Conservation (phyloP, 257 asterid species). For the Petunia axillaris region DNA sequence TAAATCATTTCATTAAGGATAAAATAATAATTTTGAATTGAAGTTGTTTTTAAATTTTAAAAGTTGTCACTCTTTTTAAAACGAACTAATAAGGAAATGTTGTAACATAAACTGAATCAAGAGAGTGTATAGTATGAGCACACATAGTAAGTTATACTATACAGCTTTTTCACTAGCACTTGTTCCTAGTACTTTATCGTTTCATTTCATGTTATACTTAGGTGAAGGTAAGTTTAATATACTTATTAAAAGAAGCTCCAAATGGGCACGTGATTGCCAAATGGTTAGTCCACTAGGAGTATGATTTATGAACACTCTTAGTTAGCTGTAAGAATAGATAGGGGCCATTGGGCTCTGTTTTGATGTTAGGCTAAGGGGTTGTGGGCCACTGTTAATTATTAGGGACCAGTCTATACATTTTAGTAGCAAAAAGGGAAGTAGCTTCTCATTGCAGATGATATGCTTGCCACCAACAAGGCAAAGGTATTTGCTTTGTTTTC, state of each 20-base stretch:
- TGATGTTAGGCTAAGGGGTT: neutral
- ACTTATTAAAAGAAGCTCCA: neutral
- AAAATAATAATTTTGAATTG: too few relatives aligned
- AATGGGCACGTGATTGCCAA: neutral
- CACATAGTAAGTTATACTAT: too few relatives aligned
- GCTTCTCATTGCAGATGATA: slow-evolving; percentile 28
- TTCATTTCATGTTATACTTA: too few relatives aligned
- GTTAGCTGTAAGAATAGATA: slow-evolving; percentile 4
- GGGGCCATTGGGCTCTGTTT: neutral
- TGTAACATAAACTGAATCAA: too few relatives aligned
- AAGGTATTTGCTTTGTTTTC: neutral
- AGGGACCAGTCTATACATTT: neutral
- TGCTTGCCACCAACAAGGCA: slow-evolving; percentile 39
- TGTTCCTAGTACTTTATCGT: too few relatives aligned
- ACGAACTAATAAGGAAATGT: too few relatives aligned
- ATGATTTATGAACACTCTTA: neutral
- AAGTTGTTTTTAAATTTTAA: too few relatives aligned
- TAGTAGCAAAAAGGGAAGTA: neutral
- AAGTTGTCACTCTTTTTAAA: too few relatives aligned
- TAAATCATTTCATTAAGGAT: too few relatives aligned
- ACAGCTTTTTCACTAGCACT: too few relatives aligned
- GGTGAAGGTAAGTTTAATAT: too few relatives aligned
- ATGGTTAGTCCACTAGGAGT: neutral
- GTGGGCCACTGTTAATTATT: neutral
- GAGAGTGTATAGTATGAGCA: too few relatives aligned